Evolutionary conservation across 2,329 filamentous ascomycete genomes (phyloP).

Genomic region (Podosphaera leucotricha): DNA sequence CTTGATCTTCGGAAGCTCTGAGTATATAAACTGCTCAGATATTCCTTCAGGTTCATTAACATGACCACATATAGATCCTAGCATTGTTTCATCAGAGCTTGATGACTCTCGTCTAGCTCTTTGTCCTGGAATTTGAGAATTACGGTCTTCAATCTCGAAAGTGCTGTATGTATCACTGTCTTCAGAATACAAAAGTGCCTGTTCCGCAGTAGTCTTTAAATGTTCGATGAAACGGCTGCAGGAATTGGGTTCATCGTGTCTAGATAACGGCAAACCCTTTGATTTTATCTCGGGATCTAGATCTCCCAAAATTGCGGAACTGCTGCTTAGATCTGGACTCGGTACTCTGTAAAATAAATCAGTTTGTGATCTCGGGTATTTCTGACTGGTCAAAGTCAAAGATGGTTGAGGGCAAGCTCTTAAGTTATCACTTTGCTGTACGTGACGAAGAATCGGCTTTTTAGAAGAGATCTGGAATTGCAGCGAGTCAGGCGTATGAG

Average conservation of each 20-base stretch:
- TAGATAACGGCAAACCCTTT: not conserved
- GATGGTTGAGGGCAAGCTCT: not conserved
- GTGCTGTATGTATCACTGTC: not conserved
- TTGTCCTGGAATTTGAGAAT: not conserved
- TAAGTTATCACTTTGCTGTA: not conserved
- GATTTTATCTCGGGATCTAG: not conserved
- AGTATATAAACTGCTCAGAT: not conserved
- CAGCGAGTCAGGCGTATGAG: not conserved
- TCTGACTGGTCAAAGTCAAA: not conserved
- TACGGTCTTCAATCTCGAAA: not conserved
- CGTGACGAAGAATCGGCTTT: not conserved
- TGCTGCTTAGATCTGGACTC: not conserved
- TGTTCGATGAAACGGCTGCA: not conserved
- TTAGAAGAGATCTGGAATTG: not conserved
- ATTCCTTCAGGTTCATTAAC: not conserved
- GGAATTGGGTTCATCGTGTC: not conserved
- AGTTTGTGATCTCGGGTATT: not conserved
- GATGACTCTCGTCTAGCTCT: not conserved
- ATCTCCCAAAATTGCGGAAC: not conserved
- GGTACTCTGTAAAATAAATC: not conserved
- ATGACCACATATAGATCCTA: not conserved
- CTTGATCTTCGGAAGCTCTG: not conserved
- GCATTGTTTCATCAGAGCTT: not conserved
- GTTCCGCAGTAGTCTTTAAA: not conserved
- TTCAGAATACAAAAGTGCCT: not conserved